Evolutionary conservation across 176 grass and related monocot genomes (phyloP).

Genomic region (Alloteropsis semialata): DNA sequence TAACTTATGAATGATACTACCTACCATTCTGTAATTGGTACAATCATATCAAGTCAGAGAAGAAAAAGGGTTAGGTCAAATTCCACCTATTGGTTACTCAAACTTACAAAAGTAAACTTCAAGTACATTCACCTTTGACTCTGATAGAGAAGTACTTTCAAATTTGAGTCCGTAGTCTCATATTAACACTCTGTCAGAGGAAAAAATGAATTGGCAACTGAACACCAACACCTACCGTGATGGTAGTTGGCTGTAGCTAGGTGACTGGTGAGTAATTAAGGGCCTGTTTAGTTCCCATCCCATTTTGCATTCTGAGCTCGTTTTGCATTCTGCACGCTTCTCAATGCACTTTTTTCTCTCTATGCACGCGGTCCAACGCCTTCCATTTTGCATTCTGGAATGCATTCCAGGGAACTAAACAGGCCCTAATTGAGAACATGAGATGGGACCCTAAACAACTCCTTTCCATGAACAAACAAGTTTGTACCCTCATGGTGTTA

Average conservation of each 20-base stretch:
- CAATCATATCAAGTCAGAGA: not conserved
- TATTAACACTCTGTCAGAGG: not conserved
- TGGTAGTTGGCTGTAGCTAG: constrained; percentile 8
- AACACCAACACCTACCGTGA: constrained; percentile 7
- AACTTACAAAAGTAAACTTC: not conserved
- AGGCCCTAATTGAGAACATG: constrained; percentile 19
- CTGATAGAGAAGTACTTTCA: not conserved
- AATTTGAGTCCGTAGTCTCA: not conserved
- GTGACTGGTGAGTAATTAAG: constrained; percentile 20
- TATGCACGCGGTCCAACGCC: no score
- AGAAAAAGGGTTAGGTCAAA: not conserved
- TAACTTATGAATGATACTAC: not conserved
- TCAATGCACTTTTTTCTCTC: no score
- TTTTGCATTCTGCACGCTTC: no score
- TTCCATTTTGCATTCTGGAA: no score
- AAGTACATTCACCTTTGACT: not conserved
- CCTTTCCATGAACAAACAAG: constrained; percentile 5
- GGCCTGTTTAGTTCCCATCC: no score
- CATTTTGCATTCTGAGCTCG: no score
- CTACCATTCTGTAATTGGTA: not conserved
- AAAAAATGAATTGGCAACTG: not conserved
- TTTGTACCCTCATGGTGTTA: constrained; percentile 1
- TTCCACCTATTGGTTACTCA: not conserved
- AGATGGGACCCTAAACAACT: constrained; percentile 13
- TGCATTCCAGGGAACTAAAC: no score